phyloP scores from a whole-genome alignment of 495 filamentous ascomycete species.

The Rhypophila decipiens region DNA sequence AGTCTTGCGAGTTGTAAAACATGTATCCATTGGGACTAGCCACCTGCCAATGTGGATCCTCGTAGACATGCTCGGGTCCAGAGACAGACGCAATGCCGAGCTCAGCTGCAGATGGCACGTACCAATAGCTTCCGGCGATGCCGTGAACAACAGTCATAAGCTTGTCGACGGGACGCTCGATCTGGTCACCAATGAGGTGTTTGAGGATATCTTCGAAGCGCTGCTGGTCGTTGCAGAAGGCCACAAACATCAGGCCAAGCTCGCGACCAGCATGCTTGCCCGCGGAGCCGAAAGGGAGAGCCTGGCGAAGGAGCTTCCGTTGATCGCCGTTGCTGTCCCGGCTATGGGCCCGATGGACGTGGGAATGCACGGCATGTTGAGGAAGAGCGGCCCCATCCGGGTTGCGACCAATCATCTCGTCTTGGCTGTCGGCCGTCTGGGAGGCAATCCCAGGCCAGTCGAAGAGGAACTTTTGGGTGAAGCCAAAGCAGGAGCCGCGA shows the following conservation, averaged over 20 bases:
- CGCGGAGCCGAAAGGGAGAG: not conserved
- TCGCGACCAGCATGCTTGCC: slow-evolving; percentile 7
- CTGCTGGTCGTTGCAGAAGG: slow-evolving; percentile 19
- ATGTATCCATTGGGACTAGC: slow-evolving; percentile 1
- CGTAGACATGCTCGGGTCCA: not conserved
- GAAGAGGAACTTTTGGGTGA: slow-evolving; percentile 1
- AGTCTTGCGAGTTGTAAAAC: slow-evolving; percentile 2
- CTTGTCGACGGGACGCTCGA: slow-evolving; percentile 11
- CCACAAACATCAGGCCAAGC: slow-evolving; percentile 18
- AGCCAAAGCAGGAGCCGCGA: not conserved
- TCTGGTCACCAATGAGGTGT: slow-evolving; percentile 13
- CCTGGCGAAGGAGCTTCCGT: slow-evolving; percentile 1
- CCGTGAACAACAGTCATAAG: slow-evolving; percentile 7
- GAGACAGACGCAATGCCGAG: not conserved
- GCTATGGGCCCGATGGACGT: not conserved
- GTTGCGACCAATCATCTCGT: slow-evolving; percentile 2
- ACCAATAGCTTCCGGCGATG: not conserved
- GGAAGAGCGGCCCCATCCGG: not conserved
- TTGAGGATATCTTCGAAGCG: slow-evolving; percentile 15
- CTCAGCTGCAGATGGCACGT: not conserved
- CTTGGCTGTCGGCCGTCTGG: not conserved
- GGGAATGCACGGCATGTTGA: not conserved
- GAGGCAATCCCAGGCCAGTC: slow-evolving; percentile 2
- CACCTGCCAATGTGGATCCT: slow-evolving; percentile 1
- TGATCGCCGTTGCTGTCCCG: slow-evolving; percentile 1